Evolutionary conservation across 495 filamentous ascomycete species (phyloP), one percentile per base, ranked within the genome.

Genomic region (Xylaria palmicola): DNA sequence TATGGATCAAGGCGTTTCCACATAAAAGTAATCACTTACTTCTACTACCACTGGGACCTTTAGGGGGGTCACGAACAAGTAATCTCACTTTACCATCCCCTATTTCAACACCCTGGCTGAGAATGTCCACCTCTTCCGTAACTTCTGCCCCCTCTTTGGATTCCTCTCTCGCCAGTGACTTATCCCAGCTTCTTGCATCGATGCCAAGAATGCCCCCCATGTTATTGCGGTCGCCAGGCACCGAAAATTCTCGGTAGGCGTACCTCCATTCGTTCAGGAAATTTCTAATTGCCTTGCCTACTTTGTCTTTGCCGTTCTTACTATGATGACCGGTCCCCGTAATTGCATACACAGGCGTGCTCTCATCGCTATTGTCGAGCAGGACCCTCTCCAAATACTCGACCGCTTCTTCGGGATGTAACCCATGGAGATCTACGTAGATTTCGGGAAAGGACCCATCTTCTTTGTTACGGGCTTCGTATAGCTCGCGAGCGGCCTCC

Each of bases 261-360:
- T 97, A 98, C 60, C 89, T 87, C 92, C 92, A 96, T 67, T 98
- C 93, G 66, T 93, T 93, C 26, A 99, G 79, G 77, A 95, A 99
- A 43, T 79, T 82, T 53, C 93, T 87, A 63, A 99, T 85, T 7
- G 92, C 91, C 77, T 97, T 97, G 62, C 93, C 93, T 29, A 99
- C 89, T 75, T 99, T 99, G 72, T 99, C 95, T 74, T 97, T 98
- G 64, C 94, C 94, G 68, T 96, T 94, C 79, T 98, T 98, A 65
- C 91, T 96, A 71, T 98, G 95, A 67, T 99, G 95, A 9, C 93
- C 93, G 6, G 94, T 97, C 59, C 94, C 94, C 4, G 92, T 96
- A 68, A 98, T 98, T 47, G 92, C 93, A 67, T 98, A 99, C 29
- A 98, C 83, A 2, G 93, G 88, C n/a, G 83, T 81, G 44, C 76